These are phyloP conservation scores for Phytophthora ohioensis DNA, from an alignment of 352 stramenopile genomes.

Conservation along the genomic window DNA sequence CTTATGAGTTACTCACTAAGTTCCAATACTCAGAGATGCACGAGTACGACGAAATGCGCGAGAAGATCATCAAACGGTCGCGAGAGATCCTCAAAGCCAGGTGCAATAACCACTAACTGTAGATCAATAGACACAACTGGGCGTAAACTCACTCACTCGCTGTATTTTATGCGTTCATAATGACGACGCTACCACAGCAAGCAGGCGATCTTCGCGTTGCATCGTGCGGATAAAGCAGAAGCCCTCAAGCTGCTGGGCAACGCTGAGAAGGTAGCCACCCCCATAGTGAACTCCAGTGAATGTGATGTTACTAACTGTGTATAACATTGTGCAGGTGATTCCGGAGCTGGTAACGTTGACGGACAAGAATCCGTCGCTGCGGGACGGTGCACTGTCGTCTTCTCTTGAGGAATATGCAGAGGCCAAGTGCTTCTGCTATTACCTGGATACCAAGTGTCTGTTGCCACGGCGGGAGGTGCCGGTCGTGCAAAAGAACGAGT, in stretches of 20 bases:
- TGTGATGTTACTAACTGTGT: not conserved
- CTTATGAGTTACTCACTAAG: not conserved
- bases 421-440: slow-evolving; percentile 92
- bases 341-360: slow-evolving; percentile 85
- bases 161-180: not conserved
- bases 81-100: slow-evolving; percentile 95
- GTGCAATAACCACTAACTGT: slow-evolving; percentile 30
- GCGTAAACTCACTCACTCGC: slow-evolving; percentile 9
- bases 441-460: slow-evolving; percentile 73
- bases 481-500: slow-evolving; percentile 87
- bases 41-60: slow-evolving; percentile 91
- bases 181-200: slow-evolving; percentile 73
- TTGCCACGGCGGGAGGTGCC: slow-evolving; percentile 61
- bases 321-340: slow-evolving; percentile 57
- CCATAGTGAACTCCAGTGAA: not conserved
- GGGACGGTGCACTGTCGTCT: slow-evolving; percentile 80
- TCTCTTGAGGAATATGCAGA: slow-evolving; percentile 96
- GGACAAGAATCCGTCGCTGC: slow-evolving; percentile 82
- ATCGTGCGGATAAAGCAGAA: slow-evolving; percentile 81
- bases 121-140: not conserved
- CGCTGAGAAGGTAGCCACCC: slow-evolving; percentile 53
- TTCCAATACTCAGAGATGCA: slow-evolving; percentile 77
- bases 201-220: slow-evolving; percentile 94
- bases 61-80: slow-evolving; percentile 96
- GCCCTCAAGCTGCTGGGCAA: slow-evolving; percentile 63